These are phyloP conservation scores for Cetraspora pellucida DNA, from an alignment of 192 early-diverging fungal genomes.

Conservation along the genomic window DNA sequence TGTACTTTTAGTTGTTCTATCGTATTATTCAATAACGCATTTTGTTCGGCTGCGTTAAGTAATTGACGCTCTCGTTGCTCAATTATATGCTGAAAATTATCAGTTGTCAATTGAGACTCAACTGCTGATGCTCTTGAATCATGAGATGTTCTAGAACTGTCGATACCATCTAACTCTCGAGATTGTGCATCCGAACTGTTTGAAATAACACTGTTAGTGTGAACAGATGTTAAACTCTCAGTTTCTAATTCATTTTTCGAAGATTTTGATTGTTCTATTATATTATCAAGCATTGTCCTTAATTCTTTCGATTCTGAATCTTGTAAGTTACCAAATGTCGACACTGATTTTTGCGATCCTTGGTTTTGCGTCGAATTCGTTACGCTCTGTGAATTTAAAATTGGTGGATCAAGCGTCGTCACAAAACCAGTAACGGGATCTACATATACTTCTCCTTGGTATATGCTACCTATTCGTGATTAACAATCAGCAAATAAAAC, in stretches of 20 bases:
- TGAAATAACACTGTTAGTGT: no score
- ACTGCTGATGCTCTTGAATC: background rate
- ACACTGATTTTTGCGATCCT: background rate
- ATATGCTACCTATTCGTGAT: background rate
- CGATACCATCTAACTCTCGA: background rate
- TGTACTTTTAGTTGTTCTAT: conserved; percentile 35
- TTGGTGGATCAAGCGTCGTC: background rate
- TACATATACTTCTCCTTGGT: conserved; percentile 20
- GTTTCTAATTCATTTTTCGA: background rate
- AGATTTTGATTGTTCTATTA: background rate
- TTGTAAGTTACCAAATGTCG: no score
- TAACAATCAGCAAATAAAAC: background rate
- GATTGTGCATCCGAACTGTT: background rate
- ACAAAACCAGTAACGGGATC: conserved; percentile 23
- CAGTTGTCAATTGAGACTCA: background rate
- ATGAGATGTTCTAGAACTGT: background rate
- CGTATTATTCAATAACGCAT: conserved; percentile 45
- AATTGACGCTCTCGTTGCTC: conserved; percentile 45
- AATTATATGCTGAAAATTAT: conserved; percentile 35
- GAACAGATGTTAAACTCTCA: no score
- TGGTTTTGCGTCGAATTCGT: background rate
- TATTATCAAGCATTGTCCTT: no score
- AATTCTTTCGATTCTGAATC: no score
- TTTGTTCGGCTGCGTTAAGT: conserved; percentile 42
- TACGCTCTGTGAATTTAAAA: background rate